Conservation (phyloP, 768 basidiomycete genomes). For the Gautieria morchelliformis region DNA sequence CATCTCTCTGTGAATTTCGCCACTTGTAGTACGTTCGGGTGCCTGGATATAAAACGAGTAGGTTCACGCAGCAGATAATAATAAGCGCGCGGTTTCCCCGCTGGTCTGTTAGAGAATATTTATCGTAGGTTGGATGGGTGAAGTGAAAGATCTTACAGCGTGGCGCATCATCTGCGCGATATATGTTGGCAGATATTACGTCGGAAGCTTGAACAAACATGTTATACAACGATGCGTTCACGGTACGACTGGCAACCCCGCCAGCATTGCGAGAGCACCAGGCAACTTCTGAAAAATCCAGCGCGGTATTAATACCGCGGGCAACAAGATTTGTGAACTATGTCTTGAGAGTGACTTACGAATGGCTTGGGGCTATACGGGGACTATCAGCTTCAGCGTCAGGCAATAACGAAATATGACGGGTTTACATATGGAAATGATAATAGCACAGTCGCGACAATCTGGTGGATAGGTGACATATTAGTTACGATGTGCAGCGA, state of each 20-base stretch:
- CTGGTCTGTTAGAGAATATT: slow-evolving; percentile 28
- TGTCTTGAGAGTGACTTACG: slow-evolving; percentile 10
- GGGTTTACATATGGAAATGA: slow-evolving; percentile 29
- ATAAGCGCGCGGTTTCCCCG: slow-evolving; percentile 53
- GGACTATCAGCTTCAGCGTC: slow-evolving; percentile 12
- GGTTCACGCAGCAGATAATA: slow-evolving; percentile 38
- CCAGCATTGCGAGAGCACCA: slow-evolving; percentile 56
- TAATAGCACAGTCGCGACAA: slow-evolving; percentile 33
- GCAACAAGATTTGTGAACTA: neutral
- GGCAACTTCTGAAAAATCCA: slow-evolving; percentile 38
- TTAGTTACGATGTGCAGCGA: neutral
- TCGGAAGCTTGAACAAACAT: slow-evolving; percentile 40
- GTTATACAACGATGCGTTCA: slow-evolving; percentile 51
- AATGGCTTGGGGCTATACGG: slow-evolving; percentile 36
- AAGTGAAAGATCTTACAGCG: slow-evolving; percentile 29
- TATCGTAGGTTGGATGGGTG: neutral
- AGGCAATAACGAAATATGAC: slow-evolving; percentile 6
- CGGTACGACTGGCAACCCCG: slow-evolving; percentile 48
- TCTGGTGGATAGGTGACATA: slow-evolving; percentile 17
- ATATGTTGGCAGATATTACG: slow-evolving; percentile 46
- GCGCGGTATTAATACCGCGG: neutral
- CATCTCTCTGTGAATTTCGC: slow-evolving; percentile 44
- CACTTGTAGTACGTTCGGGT: slow-evolving; percentile 49
- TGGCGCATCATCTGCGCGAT: slow-evolving; percentile 48
- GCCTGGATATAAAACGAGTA: slow-evolving; percentile 41